Evolutionary conservation across 768 basidiomycete species (phyloP), one percentile per base, ranked within the genome.

Genomic region (Botryobasidium botryosum): DNA sequence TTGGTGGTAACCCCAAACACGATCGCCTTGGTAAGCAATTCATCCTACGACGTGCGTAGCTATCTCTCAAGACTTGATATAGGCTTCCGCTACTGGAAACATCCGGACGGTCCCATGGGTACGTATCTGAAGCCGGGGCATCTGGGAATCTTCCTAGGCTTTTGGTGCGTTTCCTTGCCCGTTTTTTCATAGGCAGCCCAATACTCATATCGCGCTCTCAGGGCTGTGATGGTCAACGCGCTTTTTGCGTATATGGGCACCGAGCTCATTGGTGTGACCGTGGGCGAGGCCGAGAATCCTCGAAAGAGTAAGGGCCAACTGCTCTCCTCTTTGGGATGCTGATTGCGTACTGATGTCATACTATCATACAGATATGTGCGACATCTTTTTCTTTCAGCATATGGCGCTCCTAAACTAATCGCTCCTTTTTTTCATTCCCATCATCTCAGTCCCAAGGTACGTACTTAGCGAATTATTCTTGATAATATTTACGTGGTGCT

Each of bases 201-300:
- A 21, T 24, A 35, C n/a, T 49, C 33, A 21, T 18, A 28, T 4
- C 31, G 17, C 13, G 17, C 24, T 13, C 35, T 18, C 18, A 45
- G 18, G 7, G 20, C 27, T 32, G 12, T 13, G 17, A 61, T 82
- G 36, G 76, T 72, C 38, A 83, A 77, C 50, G 79, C 76, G 21
- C 64, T 79, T 3, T 83, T 84, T 60, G 75, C 79, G 12, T 77
- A 71, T 56, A 72, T 76, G 47, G 77, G 79, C 25, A 86, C 80
- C 17, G 81, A 86, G 58, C 65, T 82, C 23, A 74, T 86, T 47
- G 80, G 80, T 55, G 73, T 81, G 47, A 64, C 64, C 25, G 64
- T 64, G 0, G 60, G 62, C 23, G 65, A 65, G 64, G 75, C 75
- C 8, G 69, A 80, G 56, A 78, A 83, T 59, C 81, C 80, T 27